Percentiles rank a stretch among this genome's conserved stretches.
Evolutionary conservation across 1,139 yeast species (phyloP).

Genomic region (Meyerozyma carpophila): DNA sequence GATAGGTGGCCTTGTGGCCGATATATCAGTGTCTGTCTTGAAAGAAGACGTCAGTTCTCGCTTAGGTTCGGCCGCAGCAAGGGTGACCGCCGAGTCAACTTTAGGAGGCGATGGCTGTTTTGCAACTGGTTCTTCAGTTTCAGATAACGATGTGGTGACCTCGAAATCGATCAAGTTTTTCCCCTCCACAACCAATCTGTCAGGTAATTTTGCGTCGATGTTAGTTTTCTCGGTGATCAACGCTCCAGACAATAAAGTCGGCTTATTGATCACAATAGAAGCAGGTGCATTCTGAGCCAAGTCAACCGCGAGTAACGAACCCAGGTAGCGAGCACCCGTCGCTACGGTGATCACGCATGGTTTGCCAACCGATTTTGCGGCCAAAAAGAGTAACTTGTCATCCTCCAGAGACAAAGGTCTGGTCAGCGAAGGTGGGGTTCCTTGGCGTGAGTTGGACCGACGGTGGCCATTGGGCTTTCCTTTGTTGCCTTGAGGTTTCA

Average conservation of each 20-base stretch:
- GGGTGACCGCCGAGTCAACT: not conserved
- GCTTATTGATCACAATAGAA: constrained; percentile 51
- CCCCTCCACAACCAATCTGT: constrained; percentile 47
- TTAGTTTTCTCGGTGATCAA: constrained; percentile 29
- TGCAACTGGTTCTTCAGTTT: not conserved
- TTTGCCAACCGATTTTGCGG: constrained; percentile 54
- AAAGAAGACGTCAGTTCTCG: constrained; percentile 28
- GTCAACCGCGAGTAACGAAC: constrained; percentile 43
- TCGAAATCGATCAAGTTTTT: constrained; percentile 64
- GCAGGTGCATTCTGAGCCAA: constrained; percentile 22
- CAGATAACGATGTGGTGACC: constrained; percentile 13
- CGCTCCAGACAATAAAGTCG: constrained; percentile 25
- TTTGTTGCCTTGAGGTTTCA: constrained; percentile 23
- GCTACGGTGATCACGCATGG: constrained; percentile 53
- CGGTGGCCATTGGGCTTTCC: constrained; percentile 21
- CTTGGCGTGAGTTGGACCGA: constrained; percentile 21
- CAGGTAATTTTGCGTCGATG: constrained; percentile 33
- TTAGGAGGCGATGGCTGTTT: constrained; percentile 3
- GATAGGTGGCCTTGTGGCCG: constrained; percentile 34
- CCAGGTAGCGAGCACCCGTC: constrained; percentile 57
- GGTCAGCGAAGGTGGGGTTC: constrained; percentile 10
- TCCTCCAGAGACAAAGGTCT: constrained; percentile 12
- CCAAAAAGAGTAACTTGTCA: constrained; percentile 45
- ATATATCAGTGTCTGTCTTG: constrained; percentile 82
- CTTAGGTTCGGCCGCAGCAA: constrained; percentile 3